Evolutionary conservation across 495 filamentous ascomycete genomes (phyloP).

Genomic region (Evernia prunastri): DNA sequence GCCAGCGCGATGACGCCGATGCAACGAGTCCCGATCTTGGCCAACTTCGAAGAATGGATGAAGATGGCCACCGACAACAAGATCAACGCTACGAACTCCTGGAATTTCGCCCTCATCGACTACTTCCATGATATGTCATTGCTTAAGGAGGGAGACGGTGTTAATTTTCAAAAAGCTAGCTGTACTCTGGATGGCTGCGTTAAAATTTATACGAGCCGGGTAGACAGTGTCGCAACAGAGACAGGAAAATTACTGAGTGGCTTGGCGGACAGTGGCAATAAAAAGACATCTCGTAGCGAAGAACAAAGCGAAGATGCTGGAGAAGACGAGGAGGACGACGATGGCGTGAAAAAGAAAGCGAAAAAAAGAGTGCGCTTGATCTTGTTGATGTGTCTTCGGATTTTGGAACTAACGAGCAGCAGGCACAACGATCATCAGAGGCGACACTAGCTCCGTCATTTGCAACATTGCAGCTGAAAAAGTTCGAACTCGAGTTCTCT

Average conservation of each 20-base stretch:
- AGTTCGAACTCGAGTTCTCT: slow-evolving; percentile 93
- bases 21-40: slow-evolving; percentile 91
- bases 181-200: slow-evolving; percentile 97
- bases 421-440: slow-evolving; percentile 77
- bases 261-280: slow-evolving; percentile 81
- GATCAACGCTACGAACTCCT: slow-evolving; percentile 97
- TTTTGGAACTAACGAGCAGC: slow-evolving; percentile 20
- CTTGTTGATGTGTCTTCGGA: neutral
- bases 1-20: slow-evolving; percentile 79
- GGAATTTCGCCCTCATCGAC: slow-evolving; percentile 98
- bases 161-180: slow-evolving; percentile 98
- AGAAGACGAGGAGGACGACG: slow-evolving; percentile 69
- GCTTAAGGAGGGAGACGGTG: slow-evolving; percentile 89
- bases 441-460: slow-evolving; percentile 86
- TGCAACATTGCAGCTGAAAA: slow-evolving; percentile 83
- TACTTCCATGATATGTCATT: slow-evolving; percentile 99
- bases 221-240: slow-evolving; percentile 96
- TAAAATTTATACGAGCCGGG: slow-evolving; percentile 97
- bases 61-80: slow-evolving; percentile 99
- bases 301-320: slow-evolving; percentile 59
- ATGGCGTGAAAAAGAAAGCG: slow-evolving; percentile 67
- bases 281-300: slow-evolving; percentile 62
- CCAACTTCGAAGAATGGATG: slow-evolving; percentile 99
- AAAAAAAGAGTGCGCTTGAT: slow-evolving; percentile 55
- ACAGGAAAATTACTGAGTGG: slow-evolving; percentile 94